Evolutionary conservation across 306 rosid species (phyloP), one percentile per base, ranked within the genome.

Genomic region (Inga leiocalycina): DNA sequence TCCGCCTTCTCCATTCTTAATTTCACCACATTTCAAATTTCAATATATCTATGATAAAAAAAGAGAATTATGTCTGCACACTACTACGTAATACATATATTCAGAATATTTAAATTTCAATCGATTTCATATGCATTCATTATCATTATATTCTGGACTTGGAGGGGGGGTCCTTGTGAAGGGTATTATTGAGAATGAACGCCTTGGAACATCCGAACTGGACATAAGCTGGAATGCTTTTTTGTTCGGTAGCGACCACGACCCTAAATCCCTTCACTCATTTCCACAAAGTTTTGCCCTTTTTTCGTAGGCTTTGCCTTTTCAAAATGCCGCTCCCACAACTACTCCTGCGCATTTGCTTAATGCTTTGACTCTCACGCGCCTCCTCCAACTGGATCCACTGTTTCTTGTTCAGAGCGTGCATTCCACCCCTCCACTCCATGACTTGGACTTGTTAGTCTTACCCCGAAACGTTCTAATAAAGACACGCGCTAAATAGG

Each of bases 181-280:
- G 89, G 2, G 45, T 37, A 77, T 1, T 44, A 2, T 34, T 10
- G 93, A 41, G 8, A 73, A 30, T 77, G 8, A 1, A 0, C 0
- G 4, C 19, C n/a, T 79, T 22, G 2, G 19, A 52, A 44, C 5
- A 27, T 48, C 76, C 41, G 22, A 73, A 76, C 97, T 88, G 94
- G 84, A 79, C 68, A 83, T 15, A 87, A 90, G 92, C 94, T 91
- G 97, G 86, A 82, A 46, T 39, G 81, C 89, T 72, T 86, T 84
- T 84, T 92, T 90, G 96, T 92, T 86, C 37, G 39, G 6, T 91
- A 84, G 89, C 82, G 78, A 41, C 20, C 69, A 45, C 81, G 82
- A 77, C 56, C 52, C 46, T 43, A 17, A 72, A 41, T 24, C n/a
- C 48, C 14, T 48, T 77, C 90, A 73, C 88, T 81, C 80, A 74